Conservation (phyloP, 2,329 filamentous ascomycete species). For the Trichophyton benhamiae region DNA sequence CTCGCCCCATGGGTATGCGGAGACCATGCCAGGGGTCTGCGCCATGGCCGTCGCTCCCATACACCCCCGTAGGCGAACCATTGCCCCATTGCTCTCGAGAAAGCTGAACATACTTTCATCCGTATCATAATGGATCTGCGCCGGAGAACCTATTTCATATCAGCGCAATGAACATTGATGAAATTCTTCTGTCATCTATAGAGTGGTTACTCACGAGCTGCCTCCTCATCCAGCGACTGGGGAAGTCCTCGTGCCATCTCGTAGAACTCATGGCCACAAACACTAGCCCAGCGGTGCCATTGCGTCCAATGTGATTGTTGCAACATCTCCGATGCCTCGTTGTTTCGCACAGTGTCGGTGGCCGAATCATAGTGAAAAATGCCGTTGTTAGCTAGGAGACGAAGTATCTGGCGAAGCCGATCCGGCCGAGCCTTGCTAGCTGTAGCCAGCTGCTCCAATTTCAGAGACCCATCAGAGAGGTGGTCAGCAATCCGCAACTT, state of each 20-base stretch:
- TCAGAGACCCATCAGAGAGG: slow-evolving; percentile 14
- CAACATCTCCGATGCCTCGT: slow-evolving; percentile 24
- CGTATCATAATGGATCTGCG: slow-evolving; percentile 33
- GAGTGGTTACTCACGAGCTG: slow-evolving; percentile 1
- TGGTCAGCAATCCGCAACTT: slow-evolving; percentile 22
- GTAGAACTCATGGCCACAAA: slow-evolving; percentile 36
- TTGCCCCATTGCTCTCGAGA: slow-evolving; percentile 24
- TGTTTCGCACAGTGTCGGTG: slow-evolving; percentile 25
- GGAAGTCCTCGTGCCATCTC: slow-evolving; percentile 34
- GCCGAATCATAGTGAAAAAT: slow-evolving; percentile 26
- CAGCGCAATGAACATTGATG: neutral
- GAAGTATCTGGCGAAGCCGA: slow-evolving; percentile 25
- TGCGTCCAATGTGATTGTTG: slow-evolving; percentile 32
- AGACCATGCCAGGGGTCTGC: neutral
- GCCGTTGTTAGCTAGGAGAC: slow-evolving; percentile 23
- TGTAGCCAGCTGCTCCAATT: slow-evolving; percentile 15
- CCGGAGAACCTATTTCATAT: slow-evolving; percentile 20
- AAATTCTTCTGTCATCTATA: neutral
- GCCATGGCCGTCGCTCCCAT: neutral
- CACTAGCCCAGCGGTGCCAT: slow-evolving; percentile 34
- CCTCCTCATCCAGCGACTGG: slow-evolving; percentile 8
- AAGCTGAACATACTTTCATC: slow-evolving; percentile 32
- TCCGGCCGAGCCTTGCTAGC: slow-evolving; percentile 15
- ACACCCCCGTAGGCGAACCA: neutral
- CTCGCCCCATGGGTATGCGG: slow-evolving; percentile 15